Evolutionary conservation across 2,329 filamentous ascomycete species (phyloP), one percentile per base, ranked within the genome.

Genomic region (Botrytis cinerea): DNA sequence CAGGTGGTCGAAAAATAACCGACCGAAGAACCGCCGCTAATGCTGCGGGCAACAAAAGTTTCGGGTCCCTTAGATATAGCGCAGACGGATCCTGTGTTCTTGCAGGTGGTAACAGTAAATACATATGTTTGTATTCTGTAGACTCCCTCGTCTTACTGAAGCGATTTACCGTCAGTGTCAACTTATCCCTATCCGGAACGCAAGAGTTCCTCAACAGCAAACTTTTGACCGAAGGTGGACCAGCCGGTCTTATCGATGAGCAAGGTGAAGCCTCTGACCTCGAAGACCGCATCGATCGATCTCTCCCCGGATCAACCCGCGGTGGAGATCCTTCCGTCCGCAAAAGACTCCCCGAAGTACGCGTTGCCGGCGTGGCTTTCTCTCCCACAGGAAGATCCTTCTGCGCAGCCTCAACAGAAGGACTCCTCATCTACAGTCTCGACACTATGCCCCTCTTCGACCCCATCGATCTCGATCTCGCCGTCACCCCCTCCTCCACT

Each of bases 151-250:
- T 96, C 0, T 85, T 99, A 18, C 86, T 98, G 73, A 97, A 97
- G 82, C 98, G 98, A 81, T 99, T 92, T 81, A 98, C 95, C 2
- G 95, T 98, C 79, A 97, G 93, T 78, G 89, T 97, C 80, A 99
- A 99, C 82, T 86, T 98, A n/a, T 97, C 95, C 2, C 86, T 99
- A 4, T 95, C 97, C 32, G 96, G 96, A 64, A 99, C 96, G 0
- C 95, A 98, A 80, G 96, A 99, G 82, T 97, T 97, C 82, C 87
- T 99, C 77, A 98, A 97, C 86, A 97, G 94, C 84, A 93, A 92
- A 79, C 86, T 93, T 32, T 87, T 99, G 79, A 98, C 95, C 18
- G 96, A 98, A 83, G 95, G 93, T 22, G 96, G 96, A 1, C 93
- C 96, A 0, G 84, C 87, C 71, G 95, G 88, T 12, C 89, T 97